A percentile compares a stretch with the other conserved stretches of the same genome.
Evolutionary conservation across 768 basidiomycete genomes (phyloP).

Genomic region (Kwoniella mangroviensis): DNA sequence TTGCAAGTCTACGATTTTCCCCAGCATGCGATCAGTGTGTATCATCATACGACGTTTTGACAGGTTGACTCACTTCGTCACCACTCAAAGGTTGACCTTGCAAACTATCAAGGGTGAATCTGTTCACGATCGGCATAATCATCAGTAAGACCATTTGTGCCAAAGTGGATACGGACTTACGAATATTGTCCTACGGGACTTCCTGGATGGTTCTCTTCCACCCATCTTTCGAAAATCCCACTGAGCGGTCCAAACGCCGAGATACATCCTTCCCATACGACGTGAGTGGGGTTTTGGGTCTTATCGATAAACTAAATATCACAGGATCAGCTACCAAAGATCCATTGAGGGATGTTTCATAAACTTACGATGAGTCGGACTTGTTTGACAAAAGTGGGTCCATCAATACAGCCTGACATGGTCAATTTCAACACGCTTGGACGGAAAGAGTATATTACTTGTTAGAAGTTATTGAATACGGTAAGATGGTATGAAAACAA

Average conservation of each 20-base stretch:
- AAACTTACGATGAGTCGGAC: slow-evolving; percentile 8
- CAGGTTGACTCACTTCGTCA: neutral
- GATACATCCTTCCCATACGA: slow-evolving; percentile 2
- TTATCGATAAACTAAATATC: neutral
- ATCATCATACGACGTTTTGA: neutral
- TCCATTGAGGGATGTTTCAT: neutral
- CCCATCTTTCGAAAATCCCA: neutral
- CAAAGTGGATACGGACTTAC: neutral
- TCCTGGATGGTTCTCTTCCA: slow-evolving; percentile 6
- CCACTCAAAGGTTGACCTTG: slow-evolving; percentile 15
- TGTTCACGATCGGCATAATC: neutral
- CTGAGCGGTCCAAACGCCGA: neutral
- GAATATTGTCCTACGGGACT: slow-evolving; percentile 12
- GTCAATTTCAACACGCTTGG: neutral
- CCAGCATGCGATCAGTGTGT: neutral
- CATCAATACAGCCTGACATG: slow-evolving; percentile 16
- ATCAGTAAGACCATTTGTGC: neutral
- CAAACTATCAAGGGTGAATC: slow-evolving; percentile 11
- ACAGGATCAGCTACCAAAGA: neutral
- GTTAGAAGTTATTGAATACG: neutral
- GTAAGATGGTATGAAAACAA: neutral
- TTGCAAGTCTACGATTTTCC: neutral
- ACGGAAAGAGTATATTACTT: no score
- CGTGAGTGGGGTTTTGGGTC: neutral
- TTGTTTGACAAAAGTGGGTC: slow-evolving; percentile 9